phyloP scores from a whole-genome alignment of 1,284 basidiomycete genomes.

The Schizopora paradoxa region DNA sequence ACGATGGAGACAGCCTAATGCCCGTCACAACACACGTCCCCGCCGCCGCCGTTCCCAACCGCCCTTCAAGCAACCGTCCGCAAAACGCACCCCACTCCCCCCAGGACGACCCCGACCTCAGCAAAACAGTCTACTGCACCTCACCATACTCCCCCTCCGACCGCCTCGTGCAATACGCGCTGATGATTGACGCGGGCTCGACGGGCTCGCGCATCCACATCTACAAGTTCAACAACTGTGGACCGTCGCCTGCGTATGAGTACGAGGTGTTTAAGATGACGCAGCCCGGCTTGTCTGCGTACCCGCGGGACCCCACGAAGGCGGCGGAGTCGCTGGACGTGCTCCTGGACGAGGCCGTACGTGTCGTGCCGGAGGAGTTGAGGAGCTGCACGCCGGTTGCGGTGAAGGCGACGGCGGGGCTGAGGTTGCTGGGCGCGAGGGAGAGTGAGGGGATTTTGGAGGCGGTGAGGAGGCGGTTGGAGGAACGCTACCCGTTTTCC shows the following conservation, averaged over 20 bases:
- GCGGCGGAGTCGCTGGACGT: conserved; percentile 82
- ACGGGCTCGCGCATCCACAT: conserved; percentile 97
- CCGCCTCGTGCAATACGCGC: conserved; percentile 82
- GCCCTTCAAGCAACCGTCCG: conserved; percentile 17
- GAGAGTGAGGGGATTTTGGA: conserved; percentile 75
- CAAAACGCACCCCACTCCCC: conserved; percentile 40
- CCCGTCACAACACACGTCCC: conserved; percentile 5
- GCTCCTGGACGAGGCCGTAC: conserved; percentile 76
- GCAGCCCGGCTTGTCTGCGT: conserved; percentile 78
- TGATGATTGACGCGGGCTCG: conserved; percentile 98
- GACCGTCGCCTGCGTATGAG: conserved; percentile 74
- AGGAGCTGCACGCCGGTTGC: conserved; percentile 81
- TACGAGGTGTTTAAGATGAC: conserved; percentile 90
- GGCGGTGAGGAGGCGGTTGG: conserved; percentile 66
- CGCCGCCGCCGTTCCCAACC: conserved; percentile 7
- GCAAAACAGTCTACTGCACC: conserved; percentile 64
- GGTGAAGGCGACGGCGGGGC: conserved; percentile 93
- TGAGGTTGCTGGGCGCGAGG: conserved; percentile 67
- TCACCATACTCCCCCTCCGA: conserved; percentile 42
- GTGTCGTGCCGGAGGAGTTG: conserved; percentile 68
- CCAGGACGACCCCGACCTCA: conserved; percentile 59
- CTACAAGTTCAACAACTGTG: conserved; percentile 96
- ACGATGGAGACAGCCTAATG: no score
- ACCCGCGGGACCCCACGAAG: conserved; percentile 47
- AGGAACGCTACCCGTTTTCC: conserved; percentile 69